phyloP scores from a whole-genome alignment of 2,329 filamentous ascomycete genomes.

The Aspergillus tanneri region DNA sequence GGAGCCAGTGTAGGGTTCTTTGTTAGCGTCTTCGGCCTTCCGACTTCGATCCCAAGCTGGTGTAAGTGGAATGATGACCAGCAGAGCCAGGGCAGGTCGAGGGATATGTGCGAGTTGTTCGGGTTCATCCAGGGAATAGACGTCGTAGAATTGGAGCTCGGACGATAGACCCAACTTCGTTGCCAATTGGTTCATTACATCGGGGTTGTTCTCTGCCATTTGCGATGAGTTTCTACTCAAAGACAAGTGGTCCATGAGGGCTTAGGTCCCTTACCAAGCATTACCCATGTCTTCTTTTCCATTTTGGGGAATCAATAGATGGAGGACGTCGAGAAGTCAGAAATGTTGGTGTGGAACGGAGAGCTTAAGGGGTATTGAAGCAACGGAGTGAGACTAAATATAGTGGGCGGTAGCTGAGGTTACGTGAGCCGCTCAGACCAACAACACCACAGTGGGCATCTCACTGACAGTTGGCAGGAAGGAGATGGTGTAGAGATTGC shows the following conservation, averaged over 20 bases:
- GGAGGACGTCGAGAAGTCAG: not conserved
- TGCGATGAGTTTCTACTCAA: not conserved
- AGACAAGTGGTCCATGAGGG: not conserved
- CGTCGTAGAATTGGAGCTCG: slow-evolving; percentile 13
- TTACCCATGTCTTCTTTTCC: slow-evolving; percentile 9
- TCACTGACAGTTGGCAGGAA: too few species aligned
- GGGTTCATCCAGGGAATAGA: slow-evolving; percentile 7
- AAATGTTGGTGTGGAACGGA: too few species aligned
- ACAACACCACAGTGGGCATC: too few species aligned
- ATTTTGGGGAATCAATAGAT: slow-evolving; percentile 1
- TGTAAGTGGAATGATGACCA: slow-evolving; percentile 9
- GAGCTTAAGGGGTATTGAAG: too few species aligned
- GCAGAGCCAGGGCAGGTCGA: slow-evolving; percentile 7
- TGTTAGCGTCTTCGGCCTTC: slow-evolving; percentile 1
- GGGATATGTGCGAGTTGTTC: slow-evolving; percentile 9
- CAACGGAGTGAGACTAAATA: too few species aligned
- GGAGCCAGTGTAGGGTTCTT: slow-evolving; percentile 43
- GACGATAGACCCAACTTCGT: slow-evolving; percentile 8
- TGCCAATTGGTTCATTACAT: slow-evolving; percentile 12
- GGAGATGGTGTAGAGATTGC: not conserved
- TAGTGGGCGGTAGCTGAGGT: too few species aligned
- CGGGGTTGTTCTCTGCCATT: slow-evolving; percentile 16
- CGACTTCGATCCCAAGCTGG: slow-evolving; percentile 6
- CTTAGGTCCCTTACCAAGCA: slow-evolving; percentile 8
- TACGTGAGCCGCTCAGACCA: too few species aligned